Conservation (phyloP, 1,139 yeast species). For the Debaryomyces singareniensis region DNA sequence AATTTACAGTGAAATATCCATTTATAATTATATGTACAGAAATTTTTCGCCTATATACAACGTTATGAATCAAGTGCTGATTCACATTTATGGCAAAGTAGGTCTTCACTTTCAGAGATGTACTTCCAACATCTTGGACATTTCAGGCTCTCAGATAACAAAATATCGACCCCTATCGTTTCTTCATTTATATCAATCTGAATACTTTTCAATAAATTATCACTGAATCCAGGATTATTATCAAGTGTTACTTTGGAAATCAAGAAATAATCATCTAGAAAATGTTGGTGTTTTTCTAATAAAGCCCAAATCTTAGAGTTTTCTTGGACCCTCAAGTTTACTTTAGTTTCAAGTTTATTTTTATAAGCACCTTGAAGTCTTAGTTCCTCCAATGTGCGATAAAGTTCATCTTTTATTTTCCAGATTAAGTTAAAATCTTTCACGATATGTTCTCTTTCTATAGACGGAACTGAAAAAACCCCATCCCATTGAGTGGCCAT, state of each 20-base stretch:
- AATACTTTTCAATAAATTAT: conserved; percentile 4
- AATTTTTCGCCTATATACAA: background rate
- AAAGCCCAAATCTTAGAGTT: conserved; percentile 8
- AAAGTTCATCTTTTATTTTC: conserved; percentile 43
- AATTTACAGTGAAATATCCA: no score
- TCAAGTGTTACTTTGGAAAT: conserved; percentile 51
- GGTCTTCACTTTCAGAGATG: conserved; percentile 44
- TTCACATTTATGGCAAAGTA: conserved; percentile 66
- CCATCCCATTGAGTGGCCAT: conserved; percentile 33
- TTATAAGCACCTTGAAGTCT: conserved; percentile 38
- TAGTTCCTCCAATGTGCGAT: conserved; percentile 30
- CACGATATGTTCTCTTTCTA: conserved; percentile 23
- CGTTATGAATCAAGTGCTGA: conserved; percentile 12
- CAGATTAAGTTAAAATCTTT: conserved; percentile 36
- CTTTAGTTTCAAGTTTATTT: conserved; percentile 58
- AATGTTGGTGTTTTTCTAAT: conserved; percentile 19
- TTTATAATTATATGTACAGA: no score
- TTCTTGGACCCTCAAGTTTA: conserved; percentile 26
- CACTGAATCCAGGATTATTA: conserved; percentile 1
- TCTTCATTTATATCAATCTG: conserved; percentile 18
- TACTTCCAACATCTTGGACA: conserved; percentile 96
- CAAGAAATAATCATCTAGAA: conserved; percentile 55
- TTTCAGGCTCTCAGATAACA: conserved; percentile 44
- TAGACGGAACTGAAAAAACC: conserved; percentile 23
- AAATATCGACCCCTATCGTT: conserved; percentile 28